Conservation (phyloP, 2,329 filamentous ascomycete genomes). For the Talaromyces sp. region DNA sequence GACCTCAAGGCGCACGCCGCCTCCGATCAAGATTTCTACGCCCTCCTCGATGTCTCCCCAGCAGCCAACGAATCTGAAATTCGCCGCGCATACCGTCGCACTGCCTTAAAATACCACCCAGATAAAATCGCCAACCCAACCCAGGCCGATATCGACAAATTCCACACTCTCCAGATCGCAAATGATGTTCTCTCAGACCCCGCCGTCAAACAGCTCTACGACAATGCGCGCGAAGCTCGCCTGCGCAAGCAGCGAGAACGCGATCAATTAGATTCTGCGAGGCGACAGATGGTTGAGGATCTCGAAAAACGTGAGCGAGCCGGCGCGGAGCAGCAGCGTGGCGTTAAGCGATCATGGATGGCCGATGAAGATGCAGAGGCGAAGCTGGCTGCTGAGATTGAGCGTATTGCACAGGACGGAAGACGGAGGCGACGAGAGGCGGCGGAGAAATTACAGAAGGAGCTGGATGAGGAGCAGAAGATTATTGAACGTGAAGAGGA, state of each 20-base stretch:
- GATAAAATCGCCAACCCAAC: conserved; percentile 80
- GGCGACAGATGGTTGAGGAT: conserved; percentile 80
- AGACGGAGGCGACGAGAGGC: conserved; percentile 54
- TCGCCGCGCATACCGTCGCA: conserved; percentile 80
- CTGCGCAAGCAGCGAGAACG: conserved; percentile 70
- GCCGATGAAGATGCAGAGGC: conserved; percentile 48
- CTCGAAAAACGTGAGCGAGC: conserved; percentile 74
- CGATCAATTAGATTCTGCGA: conserved; percentile 71
- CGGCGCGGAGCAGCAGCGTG: conserved; percentile 37
- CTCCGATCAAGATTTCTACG: conserved; percentile 74
- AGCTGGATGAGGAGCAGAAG: conserved; percentile 45
- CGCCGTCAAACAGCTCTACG: conserved; percentile 73
- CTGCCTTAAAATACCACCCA: conserved; percentile 87
- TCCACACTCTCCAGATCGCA: conserved; percentile 83
- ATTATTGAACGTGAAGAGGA: conserved; percentile 45
- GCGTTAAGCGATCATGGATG: conserved; percentile 62
- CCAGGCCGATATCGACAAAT: conserved; percentile 71
- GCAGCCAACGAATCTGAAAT: conserved; percentile 71
- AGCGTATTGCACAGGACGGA: conserved; percentile 56
- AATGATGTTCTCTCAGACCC: conserved; percentile 77
- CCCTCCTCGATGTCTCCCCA: conserved; percentile 68
- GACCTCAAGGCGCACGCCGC: conserved; percentile 61
- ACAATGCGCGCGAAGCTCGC: conserved; percentile 72
- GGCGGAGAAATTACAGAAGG: conserved; percentile 49
- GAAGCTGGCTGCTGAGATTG: conserved; percentile 57